Conservation (phyloP, 2,329 filamentous ascomycete genomes). For the Nemania serpens region DNA sequence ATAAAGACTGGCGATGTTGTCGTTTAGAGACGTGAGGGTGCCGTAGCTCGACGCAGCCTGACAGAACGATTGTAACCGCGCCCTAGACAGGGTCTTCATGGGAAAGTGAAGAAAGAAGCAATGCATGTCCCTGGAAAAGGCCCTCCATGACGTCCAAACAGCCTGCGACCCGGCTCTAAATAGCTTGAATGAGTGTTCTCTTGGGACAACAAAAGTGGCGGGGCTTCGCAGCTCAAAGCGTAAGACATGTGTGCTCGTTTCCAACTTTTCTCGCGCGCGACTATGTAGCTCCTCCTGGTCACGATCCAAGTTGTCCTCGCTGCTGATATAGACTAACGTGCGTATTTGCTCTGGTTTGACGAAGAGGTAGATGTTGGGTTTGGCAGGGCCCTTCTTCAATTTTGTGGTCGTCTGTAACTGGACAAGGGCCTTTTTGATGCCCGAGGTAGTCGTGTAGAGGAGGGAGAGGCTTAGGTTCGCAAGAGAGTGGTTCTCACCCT, state of each 20-base stretch:
- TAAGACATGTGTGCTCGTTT: constrained; percentile 11
- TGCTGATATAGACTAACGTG: neutral
- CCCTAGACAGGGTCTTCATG: constrained; percentile 5
- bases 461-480: neutral
- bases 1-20: constrained; percentile 15
- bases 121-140: constrained; percentile 8
- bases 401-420: constrained; percentile 7
- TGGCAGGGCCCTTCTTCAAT: constrained; percentile 14
- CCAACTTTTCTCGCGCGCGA: constrained; percentile 9
- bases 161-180: constrained; percentile 13
- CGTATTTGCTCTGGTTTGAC: constrained; percentile 17
- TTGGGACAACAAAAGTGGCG: constrained; percentile 12
- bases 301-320: neutral
- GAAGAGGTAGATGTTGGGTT: constrained; percentile 15
- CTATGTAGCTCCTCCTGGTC: constrained; percentile 5
- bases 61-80: constrained; percentile 11
- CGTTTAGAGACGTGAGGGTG: neutral
- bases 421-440: neutral
- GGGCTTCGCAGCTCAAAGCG: constrained; percentile 12
- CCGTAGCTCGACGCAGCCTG: constrained; percentile 3
- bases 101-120: constrained; percentile 21
- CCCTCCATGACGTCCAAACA: constrained; percentile 10
- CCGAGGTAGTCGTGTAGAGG: neutral
- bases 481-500: constrained; percentile 1
- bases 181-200: constrained; percentile 4